A percentile compares a stretch with the other conserved stretches of the same genome.
Conservation (phyloP, 2,329 filamentous ascomycete genomes). For the Phaeosphaeriaceae sp. region DNA sequence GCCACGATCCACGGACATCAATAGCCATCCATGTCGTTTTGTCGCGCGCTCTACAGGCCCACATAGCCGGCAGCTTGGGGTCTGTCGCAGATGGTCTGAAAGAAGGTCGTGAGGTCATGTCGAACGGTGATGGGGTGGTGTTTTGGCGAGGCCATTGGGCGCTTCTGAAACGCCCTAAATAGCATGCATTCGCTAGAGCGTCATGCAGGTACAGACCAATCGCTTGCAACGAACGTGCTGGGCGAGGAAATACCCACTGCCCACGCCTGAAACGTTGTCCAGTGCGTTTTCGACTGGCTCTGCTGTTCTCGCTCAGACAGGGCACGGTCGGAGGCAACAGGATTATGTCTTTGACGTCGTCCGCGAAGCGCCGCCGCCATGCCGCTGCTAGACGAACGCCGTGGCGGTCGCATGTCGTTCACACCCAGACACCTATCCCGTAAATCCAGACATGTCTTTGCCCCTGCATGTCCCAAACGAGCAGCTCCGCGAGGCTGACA, state of each 20-base stretch:
- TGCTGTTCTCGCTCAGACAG: not conserved
- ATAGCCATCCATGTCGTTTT: constrained; percentile 30
- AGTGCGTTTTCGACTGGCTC: not conserved
- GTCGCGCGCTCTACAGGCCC: constrained; percentile 40
- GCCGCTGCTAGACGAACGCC: not conserved
- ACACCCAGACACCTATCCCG: constrained; percentile 7
- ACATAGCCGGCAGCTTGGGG: constrained; percentile 18
- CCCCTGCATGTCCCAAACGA: constrained; percentile 16
- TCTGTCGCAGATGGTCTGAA: constrained; percentile 20
- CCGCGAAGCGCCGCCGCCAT: not conserved
- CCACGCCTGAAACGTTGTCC: not conserved
- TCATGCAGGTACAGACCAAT: constrained; percentile 36
- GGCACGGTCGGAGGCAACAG: not conserved
- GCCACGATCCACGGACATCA: constrained; percentile 27
- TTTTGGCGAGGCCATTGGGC: constrained; percentile 26
- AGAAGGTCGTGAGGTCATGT: constrained; percentile 24
- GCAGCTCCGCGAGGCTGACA: constrained; percentile 7
- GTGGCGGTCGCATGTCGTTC: not conserved
- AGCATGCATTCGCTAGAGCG: constrained; percentile 18
- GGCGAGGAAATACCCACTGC: not conserved
- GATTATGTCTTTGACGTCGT: not conserved
- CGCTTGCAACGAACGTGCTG: not conserved
- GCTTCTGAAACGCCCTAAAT: constrained; percentile 41
- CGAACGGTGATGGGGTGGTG: constrained; percentile 17
- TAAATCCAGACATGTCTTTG: constrained; percentile 1